Base-by-base conservation (phyloP, 371 early-diverging fungal species). In the Apophysomyces sp. region DNA sequence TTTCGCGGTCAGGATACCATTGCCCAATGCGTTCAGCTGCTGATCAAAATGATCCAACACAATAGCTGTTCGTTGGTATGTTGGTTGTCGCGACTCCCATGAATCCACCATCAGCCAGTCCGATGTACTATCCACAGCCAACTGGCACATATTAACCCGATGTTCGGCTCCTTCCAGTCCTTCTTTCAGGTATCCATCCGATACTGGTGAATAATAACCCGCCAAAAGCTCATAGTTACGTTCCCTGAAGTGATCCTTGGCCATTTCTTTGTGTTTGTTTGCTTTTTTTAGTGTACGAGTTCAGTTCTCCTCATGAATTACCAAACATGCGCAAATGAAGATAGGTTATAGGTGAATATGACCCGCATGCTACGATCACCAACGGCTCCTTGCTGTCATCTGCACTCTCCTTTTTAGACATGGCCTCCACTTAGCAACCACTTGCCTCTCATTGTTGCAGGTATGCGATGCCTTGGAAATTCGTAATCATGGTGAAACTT, bases 301-400 rank as follows among this genome's bases (percentile, higher is more conserved):
- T 16, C 57, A 13, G 16, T 21, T 27, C 32, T 24, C n/a, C 27
- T 32, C 28, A 6, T 29, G 24, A 69, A 76, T 72, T 87, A 96
- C 97, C 98, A 83, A 98, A 98, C 94, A 98, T 95, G 61, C 99
- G 89, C 62, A 98, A 80, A 67, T 98, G 99, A 27, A 98, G 85
- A 76, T 96, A 96, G 2, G 99, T 98, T 34, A 98, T 90, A 4
- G 99, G 99, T 0, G 96, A 96, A 73, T 89, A 98, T 1, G 97
- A 97, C 1, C 99, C 99, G 68, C 99, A 98, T 0, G 95, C 98
- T 12, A 98, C 93, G 12, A 97, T 77, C 6, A 97, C 95, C 13
- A 97, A 74, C 5, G 99, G 98, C n/a, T 73, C 86, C 68, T 93
- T 93, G 52, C 71, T 78, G n/a, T 88, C 84, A 71, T 95, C 96